Conservation (phyloP, 352 stramenopile species). For the Globisporangium okanoganense region DNA sequence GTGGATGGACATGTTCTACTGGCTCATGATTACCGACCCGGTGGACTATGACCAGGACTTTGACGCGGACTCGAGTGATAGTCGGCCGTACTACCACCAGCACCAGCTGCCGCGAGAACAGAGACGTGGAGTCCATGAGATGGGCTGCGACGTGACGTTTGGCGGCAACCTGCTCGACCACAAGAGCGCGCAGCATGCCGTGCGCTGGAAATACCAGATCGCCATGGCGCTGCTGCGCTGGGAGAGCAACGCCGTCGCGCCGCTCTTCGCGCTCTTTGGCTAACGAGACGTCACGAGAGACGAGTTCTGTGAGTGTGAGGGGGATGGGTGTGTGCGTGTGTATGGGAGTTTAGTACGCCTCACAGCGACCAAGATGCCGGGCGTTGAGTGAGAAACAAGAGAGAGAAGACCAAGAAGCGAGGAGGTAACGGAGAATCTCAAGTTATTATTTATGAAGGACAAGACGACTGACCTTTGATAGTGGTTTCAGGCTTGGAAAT, state of each 20-base stretch:
- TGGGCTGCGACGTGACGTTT: slow-evolving; percentile 30
- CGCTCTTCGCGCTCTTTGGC: slow-evolving; percentile 62
- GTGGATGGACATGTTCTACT: slow-evolving; percentile 88
- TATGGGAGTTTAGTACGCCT: not conserved
- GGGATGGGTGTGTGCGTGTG: not conserved
- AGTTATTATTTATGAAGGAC: slow-evolving; percentile 12
- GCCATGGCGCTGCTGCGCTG: slow-evolving; percentile 70
- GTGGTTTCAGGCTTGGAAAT: slow-evolving; percentile 1
- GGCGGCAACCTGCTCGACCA: slow-evolving; percentile 58
- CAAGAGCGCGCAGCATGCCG: slow-evolving; percentile 54
- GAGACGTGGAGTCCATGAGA: not conserved
- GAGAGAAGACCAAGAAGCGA: not conserved
- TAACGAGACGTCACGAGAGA: slow-evolving; percentile 13
- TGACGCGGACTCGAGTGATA: slow-evolving; percentile 4
- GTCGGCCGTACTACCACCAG: slow-evolving; percentile 2
- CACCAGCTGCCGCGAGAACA: slow-evolving; percentile 6
- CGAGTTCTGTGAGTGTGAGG: not conserved
- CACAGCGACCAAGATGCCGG: too few relatives aligned
- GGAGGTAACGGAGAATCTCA: slow-evolving; percentile 5
- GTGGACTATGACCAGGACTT: slow-evolving; percentile 3
- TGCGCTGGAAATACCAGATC: slow-evolving; percentile 81
- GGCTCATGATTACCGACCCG: slow-evolving; percentile 76
- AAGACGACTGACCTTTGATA: not conserved
- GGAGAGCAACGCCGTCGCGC: slow-evolving; percentile 76
- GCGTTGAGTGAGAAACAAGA: not conserved